Evolutionary conservation across 805 yeast genomes (phyloP).

Genomic region (Myxozyma lipomycoides): DNA sequence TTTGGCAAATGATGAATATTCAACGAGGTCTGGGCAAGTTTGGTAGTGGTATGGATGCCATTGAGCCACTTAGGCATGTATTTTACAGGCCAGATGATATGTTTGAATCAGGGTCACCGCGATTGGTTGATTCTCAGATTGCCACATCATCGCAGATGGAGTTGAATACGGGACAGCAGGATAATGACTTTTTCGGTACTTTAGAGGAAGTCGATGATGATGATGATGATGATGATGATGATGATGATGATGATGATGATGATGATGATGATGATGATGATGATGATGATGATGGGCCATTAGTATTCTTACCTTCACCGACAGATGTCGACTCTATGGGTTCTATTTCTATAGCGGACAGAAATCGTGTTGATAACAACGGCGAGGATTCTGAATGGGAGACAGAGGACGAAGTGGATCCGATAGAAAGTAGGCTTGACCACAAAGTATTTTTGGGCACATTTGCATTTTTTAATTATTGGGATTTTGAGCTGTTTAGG

Average conservation of each 20-base stretch:
- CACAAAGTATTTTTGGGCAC: slow-evolving; percentile 12
- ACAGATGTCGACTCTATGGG: not conserved
- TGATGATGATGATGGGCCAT: not conserved
- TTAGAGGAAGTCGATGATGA: not conserved
- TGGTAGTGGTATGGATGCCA: slow-evolving; percentile 20
- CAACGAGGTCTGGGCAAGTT: slow-evolving; percentile 18
- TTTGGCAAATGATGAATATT: slow-evolving; percentile 29
- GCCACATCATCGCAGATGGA: not conserved
- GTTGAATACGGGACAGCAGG: not conserved
- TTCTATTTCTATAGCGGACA: not conserved
- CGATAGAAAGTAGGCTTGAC: not conserved
- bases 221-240: not conserved
- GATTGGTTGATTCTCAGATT: too few species aligned
- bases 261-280: not conserved
- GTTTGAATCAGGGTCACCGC: too few species aligned
- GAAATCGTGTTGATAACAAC: not conserved
- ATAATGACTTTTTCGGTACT: not conserved
- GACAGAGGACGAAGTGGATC: slow-evolving; percentile 1
- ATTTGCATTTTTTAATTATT: slow-evolving; percentile 25
- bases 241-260: not conserved
- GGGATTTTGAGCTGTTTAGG: slow-evolving; percentile 28
- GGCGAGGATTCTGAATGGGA: slow-evolving; percentile 10
- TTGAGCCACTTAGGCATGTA: slow-evolving; percentile 10
- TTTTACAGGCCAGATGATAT: too few species aligned
- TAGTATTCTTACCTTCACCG: not conserved